Percentiles rank a stretch among this genome's conserved stretches.
Conservation (phyloP, 164 flowering plant genomes). For the Saururus chinensis region DNA sequence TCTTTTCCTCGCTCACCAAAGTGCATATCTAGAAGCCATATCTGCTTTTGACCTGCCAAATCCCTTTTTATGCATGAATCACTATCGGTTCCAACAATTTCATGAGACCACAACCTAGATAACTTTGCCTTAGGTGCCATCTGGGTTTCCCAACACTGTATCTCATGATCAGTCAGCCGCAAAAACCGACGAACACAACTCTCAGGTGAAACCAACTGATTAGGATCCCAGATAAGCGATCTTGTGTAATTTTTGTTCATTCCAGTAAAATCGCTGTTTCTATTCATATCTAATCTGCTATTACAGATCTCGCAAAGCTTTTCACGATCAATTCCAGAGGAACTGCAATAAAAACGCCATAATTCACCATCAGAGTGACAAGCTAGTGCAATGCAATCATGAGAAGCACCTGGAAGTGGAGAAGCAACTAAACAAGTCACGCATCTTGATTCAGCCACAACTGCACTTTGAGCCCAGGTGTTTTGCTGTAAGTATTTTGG, state of each 20-base stretch:
- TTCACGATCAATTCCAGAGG: slow-evolving; percentile 30
- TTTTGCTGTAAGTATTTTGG: slow-evolving; percentile 5
- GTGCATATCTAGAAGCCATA: slow-evolving; percentile 94
- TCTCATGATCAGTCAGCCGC: slow-evolving; percentile 65
- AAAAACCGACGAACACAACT: slow-evolving; percentile 46
- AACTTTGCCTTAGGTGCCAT: slow-evolving; percentile 31
- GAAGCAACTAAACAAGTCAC: slow-evolving; percentile 71
- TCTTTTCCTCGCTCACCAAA: slow-evolving; percentile 63
- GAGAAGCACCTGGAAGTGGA: slow-evolving; percentile 22
- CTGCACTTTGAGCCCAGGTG: slow-evolving; percentile 19
- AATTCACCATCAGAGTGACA: slow-evolving; percentile 62
- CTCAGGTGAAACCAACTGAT: slow-evolving; percentile 8
- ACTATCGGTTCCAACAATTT: slow-evolving; percentile 68
- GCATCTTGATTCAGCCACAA: slow-evolving; percentile 11
- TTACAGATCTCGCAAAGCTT: slow-evolving; percentile 18
- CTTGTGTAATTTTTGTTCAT: slow-evolving; percentile 60
- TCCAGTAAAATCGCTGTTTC: slow-evolving; percentile 19
- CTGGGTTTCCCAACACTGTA: slow-evolving; percentile 49
- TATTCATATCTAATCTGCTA: slow-evolving; percentile 14
- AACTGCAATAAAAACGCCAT: slow-evolving; percentile 58
- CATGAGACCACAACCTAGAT: slow-evolving; percentile 73
- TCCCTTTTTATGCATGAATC: slow-evolving; percentile 83
- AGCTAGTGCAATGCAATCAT: slow-evolving; percentile 54
- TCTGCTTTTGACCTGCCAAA: slow-evolving; percentile 76
- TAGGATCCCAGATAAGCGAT: slow-evolving; percentile 60